A percentile compares a stretch with the other conserved stretches of the same genome.
These are phyloP conservation scores for Calonectria henricotiae DNA, from an alignment of 2,329 filamentous ascomycete species.

Conservation along the genomic window DNA sequence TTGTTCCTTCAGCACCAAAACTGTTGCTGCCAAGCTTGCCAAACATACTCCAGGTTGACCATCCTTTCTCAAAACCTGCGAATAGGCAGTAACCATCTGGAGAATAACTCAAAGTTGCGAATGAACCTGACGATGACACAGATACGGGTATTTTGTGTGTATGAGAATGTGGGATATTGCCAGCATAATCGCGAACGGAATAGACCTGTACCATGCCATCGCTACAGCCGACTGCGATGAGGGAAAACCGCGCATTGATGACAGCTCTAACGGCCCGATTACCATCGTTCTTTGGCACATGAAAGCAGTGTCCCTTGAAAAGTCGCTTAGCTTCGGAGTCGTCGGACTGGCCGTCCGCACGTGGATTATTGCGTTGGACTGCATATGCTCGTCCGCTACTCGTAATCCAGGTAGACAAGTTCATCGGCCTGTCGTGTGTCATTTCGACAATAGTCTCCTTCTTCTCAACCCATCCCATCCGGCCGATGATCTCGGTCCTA, in stretches of 20 bases:
- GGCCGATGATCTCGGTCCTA: conserved; percentile 89
- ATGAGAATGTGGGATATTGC: conserved; percentile 92
- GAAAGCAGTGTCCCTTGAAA: conserved; percentile 94
- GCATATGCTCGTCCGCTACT: conserved; percentile 91
- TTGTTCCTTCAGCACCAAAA: conserved; percentile 79
- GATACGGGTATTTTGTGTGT: conserved; percentile 81
- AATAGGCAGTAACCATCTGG: conserved; percentile 98
- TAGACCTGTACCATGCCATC: conserved; percentile 91
- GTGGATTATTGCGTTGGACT: conserved; percentile 79
- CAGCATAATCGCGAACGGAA: conserved; percentile 91
- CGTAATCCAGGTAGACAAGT: conserved; percentile 92
- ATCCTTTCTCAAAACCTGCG: conserved; percentile 91
- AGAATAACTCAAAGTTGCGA: conserved; percentile 88
- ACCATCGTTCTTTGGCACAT: conserved; percentile 75
- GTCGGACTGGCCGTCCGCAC: conserved; percentile 60
- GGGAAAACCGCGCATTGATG: conserved; percentile 95
- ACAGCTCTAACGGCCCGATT: conserved; percentile 81
- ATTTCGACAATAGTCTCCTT: conserved; percentile 85
- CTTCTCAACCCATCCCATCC: conserved; percentile 89
- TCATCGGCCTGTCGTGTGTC: conserved; percentile 97
- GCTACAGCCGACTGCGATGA: conserved; percentile 88
- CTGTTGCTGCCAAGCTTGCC: conserved; percentile 91
- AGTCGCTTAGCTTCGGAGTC: conserved; percentile 75
- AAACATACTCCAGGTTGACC: conserved; percentile 98
- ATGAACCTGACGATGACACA: conserved; percentile 75